Percentiles rank a stretch among this genome's conserved stretches.
These are phyloP conservation scores for Carex littledalei DNA, from an alignment of 176 grass and related monocot species.

Conservation along the genomic window DNA sequence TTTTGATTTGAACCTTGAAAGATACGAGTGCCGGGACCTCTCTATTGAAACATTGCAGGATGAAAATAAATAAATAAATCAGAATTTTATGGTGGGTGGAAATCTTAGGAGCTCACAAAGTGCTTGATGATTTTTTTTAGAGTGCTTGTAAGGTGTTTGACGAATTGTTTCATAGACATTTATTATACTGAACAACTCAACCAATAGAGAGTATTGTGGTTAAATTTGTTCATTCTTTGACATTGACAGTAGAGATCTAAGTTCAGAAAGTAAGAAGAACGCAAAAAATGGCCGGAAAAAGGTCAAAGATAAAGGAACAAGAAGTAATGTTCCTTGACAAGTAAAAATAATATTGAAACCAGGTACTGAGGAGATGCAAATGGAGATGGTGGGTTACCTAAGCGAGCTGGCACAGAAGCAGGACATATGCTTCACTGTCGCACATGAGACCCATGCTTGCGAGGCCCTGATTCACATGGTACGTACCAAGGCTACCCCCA, in stretches of 20 bases:
- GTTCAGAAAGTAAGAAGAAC: background rate
- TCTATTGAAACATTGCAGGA: background rate
- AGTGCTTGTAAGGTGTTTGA: background rate
- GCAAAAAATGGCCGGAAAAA: background rate
- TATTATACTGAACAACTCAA: background rate
- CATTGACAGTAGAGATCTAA: background rate
- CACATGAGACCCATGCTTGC: slow-evolving; percentile 37
- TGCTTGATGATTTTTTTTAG: background rate
- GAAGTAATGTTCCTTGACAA: background rate
- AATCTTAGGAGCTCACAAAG: background rate
- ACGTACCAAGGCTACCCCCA: slow-evolving; percentile 8
- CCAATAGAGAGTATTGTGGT: background rate
- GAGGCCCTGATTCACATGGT: slow-evolving; percentile 76
- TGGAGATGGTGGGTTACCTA: slow-evolving; percentile 90
- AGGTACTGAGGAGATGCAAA: slow-evolving; percentile 80
- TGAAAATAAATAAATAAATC: background rate
- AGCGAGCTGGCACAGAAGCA: slow-evolving; percentile 68
- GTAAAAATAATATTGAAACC: slow-evolving; percentile 20
- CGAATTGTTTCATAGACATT: background rate
- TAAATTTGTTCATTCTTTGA: background rate
- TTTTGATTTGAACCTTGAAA: background rate
- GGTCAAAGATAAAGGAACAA: background rate
- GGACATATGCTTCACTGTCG: slow-evolving; percentile 65
- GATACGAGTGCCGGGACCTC: background rate
- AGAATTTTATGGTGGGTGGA: background rate